These are phyloP conservation scores for Penicillium macrosclerotiorum DNA, from an alignment of 495 filamentous ascomycete genomes.

Conservation along the genomic window DNA sequence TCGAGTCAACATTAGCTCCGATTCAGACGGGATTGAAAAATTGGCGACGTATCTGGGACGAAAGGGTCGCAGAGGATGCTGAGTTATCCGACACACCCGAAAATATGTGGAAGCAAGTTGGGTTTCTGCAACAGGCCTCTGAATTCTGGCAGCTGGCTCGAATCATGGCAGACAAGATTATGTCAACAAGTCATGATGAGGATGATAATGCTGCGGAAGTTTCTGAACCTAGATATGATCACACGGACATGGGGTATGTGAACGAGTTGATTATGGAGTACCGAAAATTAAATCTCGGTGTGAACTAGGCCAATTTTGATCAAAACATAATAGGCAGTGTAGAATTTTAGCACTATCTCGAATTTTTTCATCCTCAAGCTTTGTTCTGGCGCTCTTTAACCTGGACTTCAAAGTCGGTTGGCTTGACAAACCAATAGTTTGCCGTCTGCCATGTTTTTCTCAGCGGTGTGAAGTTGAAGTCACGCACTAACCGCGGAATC, in stretches of 20 bases:
- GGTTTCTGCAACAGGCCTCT: conserved; percentile 23
- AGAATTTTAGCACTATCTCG: no score
- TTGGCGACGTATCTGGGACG: conserved; percentile 27
- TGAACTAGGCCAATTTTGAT: no score
- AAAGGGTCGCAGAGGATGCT: conserved; percentile 21
- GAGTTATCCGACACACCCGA: conserved; percentile 15
- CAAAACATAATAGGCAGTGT: no score
- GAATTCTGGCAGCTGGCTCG: conserved; percentile 33
- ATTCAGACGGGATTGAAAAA: conserved; percentile 28
- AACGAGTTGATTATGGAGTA: conserved; percentile 33
- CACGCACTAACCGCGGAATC: conserved; percentile 43
- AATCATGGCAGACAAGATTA: conserved; percentile 21
- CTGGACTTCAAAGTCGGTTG: conserved; percentile 33
- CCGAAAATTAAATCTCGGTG: conserved; percentile 22
- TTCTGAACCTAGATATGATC: conserved; percentile 20
- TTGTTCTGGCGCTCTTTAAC: conserved; percentile 5
- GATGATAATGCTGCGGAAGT: not conserved
- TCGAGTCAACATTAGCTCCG: conserved; percentile 24
- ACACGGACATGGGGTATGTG: conserved; percentile 31
- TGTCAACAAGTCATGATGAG: conserved; percentile 4
- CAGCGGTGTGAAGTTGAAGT: conserved; percentile 39
- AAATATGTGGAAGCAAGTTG: conserved; percentile 29
- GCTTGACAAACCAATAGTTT: conserved; percentile 52
- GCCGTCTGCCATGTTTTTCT: conserved; percentile 34
- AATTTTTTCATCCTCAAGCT: not conserved